Evolutionary conservation across 495 filamentous ascomycete genomes (phyloP), one percentile per base, ranked within the genome.

Genomic region (Neurospora pannonica): DNA sequence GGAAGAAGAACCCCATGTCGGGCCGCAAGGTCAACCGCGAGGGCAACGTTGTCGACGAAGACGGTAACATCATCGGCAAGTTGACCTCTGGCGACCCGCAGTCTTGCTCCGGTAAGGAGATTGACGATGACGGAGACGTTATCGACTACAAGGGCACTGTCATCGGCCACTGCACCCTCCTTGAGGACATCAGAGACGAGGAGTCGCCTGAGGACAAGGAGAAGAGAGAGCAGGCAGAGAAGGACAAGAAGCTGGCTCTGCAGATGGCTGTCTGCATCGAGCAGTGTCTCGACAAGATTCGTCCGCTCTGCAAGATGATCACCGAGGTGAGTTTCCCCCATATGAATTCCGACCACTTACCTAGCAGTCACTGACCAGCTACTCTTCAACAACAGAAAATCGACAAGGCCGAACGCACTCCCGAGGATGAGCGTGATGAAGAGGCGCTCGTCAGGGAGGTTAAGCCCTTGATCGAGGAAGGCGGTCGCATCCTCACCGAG

Each of bases 351-450:
- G 40, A 54, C 36, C 48, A 38, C 9, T 62, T 39, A 6, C 34
- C 36, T 39, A 17, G 28, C 24, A 71, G 31, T 67, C 43, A 75
- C 60, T 75, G 38, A 75, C 74, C 67, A 24, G 48, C 48, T 60
- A 13, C 9, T 34, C 10, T 48, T 21, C 13, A 6, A 13, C 19
- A 17, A 46, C 62, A 96, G 91, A 87, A 89, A 79, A 89, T 97
- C 77, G 92, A 96, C 71, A 86, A 86, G 72, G 95, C 94, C 43
- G 92, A 97, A 75, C 88, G 89, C 73, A 94, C 91, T 9, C 90
- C 92, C n/a, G 91, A 93, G 81, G 94, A 97, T 10, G 93, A 97
- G 77, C 89, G 97, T 24, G 94, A 98, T 81, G 95, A 98, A 78
- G 94, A 97, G 76, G 87, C 91, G 75, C 88, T 98, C 17, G 95